Conservation (phyloP, 2,329 filamentous ascomycete genomes). For the Dothiorella sarmentorum region DNA sequence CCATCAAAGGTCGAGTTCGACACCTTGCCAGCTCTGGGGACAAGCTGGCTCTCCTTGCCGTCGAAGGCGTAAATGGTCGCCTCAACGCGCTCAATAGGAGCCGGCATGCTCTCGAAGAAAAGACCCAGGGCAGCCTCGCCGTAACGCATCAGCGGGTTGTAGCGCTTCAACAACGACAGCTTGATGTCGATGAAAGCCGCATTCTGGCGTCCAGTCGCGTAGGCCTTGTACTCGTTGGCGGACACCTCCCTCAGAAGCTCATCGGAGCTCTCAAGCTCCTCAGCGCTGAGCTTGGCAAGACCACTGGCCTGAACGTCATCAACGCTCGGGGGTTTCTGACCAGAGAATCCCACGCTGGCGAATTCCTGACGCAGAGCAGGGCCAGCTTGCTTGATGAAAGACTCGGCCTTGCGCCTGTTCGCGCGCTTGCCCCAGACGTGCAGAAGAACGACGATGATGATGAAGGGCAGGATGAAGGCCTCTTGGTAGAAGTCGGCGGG, state of each 20-base stretch:
- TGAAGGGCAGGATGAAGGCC: conserved; percentile 72
- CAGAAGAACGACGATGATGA: conserved; percentile 69
- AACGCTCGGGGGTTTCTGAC: conserved; percentile 43
- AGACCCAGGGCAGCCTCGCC: conserved; percentile 69
- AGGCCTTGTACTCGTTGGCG: conserved; percentile 79
- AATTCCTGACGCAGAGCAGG: conserved; percentile 74
- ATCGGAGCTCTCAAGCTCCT: conserved; percentile 45
- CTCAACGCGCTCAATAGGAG: conserved; percentile 70
- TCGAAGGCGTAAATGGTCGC: conserved; percentile 85
- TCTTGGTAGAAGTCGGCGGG: conserved; percentile 84
- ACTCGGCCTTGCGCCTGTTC: conserved; percentile 76
- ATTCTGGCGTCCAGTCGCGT: conserved; percentile 89
- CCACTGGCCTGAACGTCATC: conserved; percentile 46
- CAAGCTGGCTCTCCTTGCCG: conserved; percentile 77
- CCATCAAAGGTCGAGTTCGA: conserved; percentile 69
- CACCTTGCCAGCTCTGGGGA: conserved; percentile 59
- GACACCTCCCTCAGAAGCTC: conserved; percentile 79
- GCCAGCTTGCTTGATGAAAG: conserved; percentile 75
- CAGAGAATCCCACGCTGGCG: conserved; percentile 76
- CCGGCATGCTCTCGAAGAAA: conserved; percentile 72
- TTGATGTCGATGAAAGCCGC: conserved; percentile 86
- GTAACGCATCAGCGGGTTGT: conserved; percentile 70
- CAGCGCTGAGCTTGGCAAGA: conserved; percentile 35
- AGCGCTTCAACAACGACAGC: conserved; percentile 76
- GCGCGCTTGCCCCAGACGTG: conserved; percentile 77